Conservation (phyloP, 176 grass and related monocot genomes). For the Eleusine indica region DNA sequence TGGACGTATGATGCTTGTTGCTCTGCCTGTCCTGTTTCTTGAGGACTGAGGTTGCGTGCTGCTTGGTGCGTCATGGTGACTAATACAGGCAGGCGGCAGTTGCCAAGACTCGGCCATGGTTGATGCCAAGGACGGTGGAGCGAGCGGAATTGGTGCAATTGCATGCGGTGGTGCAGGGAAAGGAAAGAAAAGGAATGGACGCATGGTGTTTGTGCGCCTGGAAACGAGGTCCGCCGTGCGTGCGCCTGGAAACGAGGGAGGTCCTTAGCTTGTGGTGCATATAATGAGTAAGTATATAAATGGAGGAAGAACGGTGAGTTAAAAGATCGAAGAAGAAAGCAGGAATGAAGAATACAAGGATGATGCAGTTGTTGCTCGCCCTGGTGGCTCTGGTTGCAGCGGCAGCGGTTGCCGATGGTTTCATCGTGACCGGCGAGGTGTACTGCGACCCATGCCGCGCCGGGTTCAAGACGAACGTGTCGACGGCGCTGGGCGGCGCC, state of each 20-base stretch:
- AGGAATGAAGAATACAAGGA: too few relatives aligned
- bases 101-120: too few relatives aligned
- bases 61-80: too few relatives aligned
- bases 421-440: constrained; percentile 62
- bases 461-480: constrained; percentile 70
- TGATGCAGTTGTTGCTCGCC: not conserved
- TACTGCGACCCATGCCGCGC: constrained; percentile 89
- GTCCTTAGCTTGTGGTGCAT: too few relatives aligned
- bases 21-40: too few relatives aligned
- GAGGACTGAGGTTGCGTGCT: too few relatives aligned
- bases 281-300: not conserved
- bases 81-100: too few relatives aligned
- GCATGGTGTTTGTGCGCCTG: constrained; percentile 4
- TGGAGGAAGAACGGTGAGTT: not conserved
- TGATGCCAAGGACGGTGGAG: too few relatives aligned
- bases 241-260: too few relatives aligned
- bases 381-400: not conserved
- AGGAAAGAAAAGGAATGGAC: too few relatives aligned
- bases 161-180: not conserved
- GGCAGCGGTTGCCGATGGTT: constrained; percentile 46
- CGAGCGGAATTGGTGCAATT: not conserved
- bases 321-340: too few relatives aligned
- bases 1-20: too few relatives aligned
- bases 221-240: constrained; percentile 43
- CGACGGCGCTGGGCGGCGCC: constrained; percentile 41